Evolutionary conservation across 2,329 filamentous ascomycete genomes (phyloP).

Genomic region (Rutstroemia sydowiana): DNA sequence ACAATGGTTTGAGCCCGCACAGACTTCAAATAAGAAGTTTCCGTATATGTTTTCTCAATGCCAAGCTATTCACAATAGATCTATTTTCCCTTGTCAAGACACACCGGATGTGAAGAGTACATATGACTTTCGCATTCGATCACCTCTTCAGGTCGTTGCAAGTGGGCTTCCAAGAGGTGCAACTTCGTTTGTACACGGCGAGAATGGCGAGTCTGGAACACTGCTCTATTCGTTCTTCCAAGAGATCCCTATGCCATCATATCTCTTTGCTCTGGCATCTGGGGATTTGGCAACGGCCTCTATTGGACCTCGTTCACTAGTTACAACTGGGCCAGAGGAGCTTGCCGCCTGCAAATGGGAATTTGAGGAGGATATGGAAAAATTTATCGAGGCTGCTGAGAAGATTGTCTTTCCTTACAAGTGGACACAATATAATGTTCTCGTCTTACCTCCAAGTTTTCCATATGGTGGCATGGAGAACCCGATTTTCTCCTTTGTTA

Average conservation of each 20-base stretch:
- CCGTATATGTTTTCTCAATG: constrained; percentile 98
- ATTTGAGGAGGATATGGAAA: constrained; percentile 83
- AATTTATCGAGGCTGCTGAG: constrained; percentile 83
- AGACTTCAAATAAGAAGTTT: constrained; percentile 92
- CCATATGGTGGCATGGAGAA: constrained; percentile 59
- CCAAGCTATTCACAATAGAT: constrained; percentile 91
- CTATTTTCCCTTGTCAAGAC: constrained; percentile 93
- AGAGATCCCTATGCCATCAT: constrained; percentile 85
- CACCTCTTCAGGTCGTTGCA: constrained; percentile 81
- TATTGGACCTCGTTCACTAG: constrained; percentile 77
- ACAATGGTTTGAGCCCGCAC: constrained; percentile 89
- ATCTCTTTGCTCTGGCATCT: constrained; percentile 85
- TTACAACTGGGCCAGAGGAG: constrained; percentile 84
- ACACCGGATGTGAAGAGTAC: constrained; percentile 97
- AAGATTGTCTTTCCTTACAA: constrained; percentile 75
- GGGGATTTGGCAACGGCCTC: constrained; percentile 80
- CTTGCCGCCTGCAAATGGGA: constrained; percentile 82
- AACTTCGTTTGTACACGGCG: constrained; percentile 42
- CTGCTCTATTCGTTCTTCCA: constrained; percentile 80
- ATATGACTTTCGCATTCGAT: constrained; percentile 81
- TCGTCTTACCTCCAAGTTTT: constrained; percentile 84
- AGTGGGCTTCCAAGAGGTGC: constrained; percentile 63
- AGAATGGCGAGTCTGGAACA: constrained; percentile 44
- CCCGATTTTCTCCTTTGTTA: constrained; percentile 90
- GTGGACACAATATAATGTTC: constrained; percentile 93